Percentiles rank a stretch among this genome's conserved stretches.
Conservation (phyloP, 805 yeast genomes). For the Metschnikowia peoriensis region DNA sequence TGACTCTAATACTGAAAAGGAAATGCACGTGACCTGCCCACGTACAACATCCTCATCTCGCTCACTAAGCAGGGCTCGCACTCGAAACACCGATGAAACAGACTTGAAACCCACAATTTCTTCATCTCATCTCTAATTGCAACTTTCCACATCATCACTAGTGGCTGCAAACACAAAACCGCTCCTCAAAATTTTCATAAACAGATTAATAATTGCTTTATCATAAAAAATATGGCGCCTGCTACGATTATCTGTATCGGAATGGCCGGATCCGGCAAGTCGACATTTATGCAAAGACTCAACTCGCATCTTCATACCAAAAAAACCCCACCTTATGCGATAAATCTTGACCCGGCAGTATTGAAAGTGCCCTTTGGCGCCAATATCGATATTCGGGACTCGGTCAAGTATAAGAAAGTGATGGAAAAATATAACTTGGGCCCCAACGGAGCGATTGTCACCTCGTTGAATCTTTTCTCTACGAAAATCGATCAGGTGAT, state of each 20-base stretch:
- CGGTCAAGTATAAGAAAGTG: slow-evolving; percentile 91
- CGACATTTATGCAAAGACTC: slow-evolving; percentile 94
- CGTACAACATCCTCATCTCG: no score
- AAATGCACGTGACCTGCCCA: no score
- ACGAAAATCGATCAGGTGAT: slow-evolving; percentile 97
- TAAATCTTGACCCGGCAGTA: slow-evolving; percentile 96
- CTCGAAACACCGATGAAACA: no score
- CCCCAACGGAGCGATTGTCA: slow-evolving; percentile 98
- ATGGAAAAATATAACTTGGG: slow-evolving; percentile 95
- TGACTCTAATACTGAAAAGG: no score
- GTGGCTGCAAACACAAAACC: no score
- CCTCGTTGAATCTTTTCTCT: slow-evolving; percentile 85
- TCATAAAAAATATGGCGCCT: no score
- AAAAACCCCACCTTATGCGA: slow-evolving; percentile 79
- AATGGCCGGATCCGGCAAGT: slow-evolving; percentile 80
- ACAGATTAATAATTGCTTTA: no score
- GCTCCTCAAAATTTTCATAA: no score
- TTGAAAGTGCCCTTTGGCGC: slow-evolving; percentile 90
- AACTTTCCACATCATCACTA: background rate
- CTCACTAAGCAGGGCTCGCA: no score
- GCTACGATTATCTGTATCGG: slow-evolving; percentile 46
- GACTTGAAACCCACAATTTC: no score
- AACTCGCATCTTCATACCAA: slow-evolving; percentile 82
- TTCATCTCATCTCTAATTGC: background rate
- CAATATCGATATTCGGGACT: slow-evolving; percentile 93